A percentile compares a stretch with the other conserved stretches of the same genome.
Conservation (phyloP, 1,139 yeast genomes). For the Candida labiduridarum region DNA sequence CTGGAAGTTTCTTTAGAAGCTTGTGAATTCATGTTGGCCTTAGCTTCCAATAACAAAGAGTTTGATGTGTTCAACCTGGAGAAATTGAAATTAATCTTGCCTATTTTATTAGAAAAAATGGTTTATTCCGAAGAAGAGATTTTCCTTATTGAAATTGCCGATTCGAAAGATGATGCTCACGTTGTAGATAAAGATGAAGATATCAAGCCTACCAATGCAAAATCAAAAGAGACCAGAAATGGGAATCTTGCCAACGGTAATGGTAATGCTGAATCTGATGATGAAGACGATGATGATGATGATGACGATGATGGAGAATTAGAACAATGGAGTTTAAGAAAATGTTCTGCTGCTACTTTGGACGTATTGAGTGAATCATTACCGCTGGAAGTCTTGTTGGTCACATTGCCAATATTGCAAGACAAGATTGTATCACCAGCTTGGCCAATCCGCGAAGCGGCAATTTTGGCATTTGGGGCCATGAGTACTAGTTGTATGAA, state of each 20-base stretch:
- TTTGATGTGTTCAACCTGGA: constrained; percentile 53
- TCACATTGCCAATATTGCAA: constrained; percentile 75
- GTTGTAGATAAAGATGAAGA: constrained; percentile 85
- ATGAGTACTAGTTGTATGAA: constrained; percentile 87
- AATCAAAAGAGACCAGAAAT: constrained; percentile 63
- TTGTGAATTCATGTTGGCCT: constrained; percentile 82
- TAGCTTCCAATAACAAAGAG: constrained; percentile 61
- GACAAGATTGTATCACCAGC: constrained; percentile 65
- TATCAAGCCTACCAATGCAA: constrained; percentile 75
- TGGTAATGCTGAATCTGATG: constrained; percentile 23
- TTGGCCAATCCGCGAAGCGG: constrained; percentile 93
- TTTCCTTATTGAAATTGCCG: constrained; percentile 66
- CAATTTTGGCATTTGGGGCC: constrained; percentile 94
- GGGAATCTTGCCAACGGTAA: constrained; percentile 7
- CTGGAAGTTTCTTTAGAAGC: constrained; percentile 88
- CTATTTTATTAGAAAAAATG: constrained; percentile 79
- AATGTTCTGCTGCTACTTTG: constrained; percentile 91
- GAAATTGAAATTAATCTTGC: constrained; percentile 64
- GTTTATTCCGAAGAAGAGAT: constrained; percentile 86
- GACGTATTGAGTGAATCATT: constrained; percentile 74
- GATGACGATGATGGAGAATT: constrained; percentile 63
- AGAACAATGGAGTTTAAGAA: constrained; percentile 87
- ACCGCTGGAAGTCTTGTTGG: constrained; percentile 68
- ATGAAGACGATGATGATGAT: constrained; percentile 61
- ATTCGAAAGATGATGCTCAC: constrained; percentile 67